These are phyloP conservation scores for Nephelium lappaceum DNA, from an alignment of 345 rosid genomes.

Conservation along the genomic window DNA sequence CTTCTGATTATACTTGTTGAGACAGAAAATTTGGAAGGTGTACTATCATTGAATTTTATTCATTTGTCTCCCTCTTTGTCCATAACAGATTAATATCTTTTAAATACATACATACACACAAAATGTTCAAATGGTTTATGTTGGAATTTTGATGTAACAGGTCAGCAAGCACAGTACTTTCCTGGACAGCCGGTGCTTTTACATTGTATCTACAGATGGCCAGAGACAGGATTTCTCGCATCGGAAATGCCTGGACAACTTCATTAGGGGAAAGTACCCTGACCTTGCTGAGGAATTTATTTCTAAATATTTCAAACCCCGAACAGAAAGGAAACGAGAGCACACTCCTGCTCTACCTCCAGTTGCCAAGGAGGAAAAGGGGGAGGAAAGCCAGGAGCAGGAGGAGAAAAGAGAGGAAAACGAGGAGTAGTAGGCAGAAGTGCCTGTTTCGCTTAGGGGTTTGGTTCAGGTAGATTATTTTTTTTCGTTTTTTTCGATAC, in stretches of 20 bases:
- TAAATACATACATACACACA: no score
- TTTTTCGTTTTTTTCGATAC: not conserved
- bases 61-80: no score
- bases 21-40: no score
- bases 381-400: not conserved
- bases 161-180: conserved; percentile 64
- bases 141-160: conserved; percentile 39
- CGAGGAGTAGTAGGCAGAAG: conserved; percentile 1
- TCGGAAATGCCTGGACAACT: conserved; percentile 66
- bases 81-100: no score
- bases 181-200: conserved; percentile 72
- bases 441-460: no score
- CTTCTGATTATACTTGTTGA: no score
- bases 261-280: conserved; percentile 62
- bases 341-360: conserved; percentile 36
- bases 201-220: conserved; percentile 69
- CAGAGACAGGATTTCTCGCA: conserved; percentile 73
- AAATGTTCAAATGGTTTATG: not conserved
- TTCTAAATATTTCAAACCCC: conserved; percentile 58
- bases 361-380: not conserved
- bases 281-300: conserved; percentile 60
- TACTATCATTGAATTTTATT: no score
- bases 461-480: not conserved
- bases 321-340: conserved; percentile 41
- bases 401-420: not conserved